phyloP scores from a whole-genome alignment of 1,139 yeast genomes.

The Lodderomyces jiufengensis region DNA sequence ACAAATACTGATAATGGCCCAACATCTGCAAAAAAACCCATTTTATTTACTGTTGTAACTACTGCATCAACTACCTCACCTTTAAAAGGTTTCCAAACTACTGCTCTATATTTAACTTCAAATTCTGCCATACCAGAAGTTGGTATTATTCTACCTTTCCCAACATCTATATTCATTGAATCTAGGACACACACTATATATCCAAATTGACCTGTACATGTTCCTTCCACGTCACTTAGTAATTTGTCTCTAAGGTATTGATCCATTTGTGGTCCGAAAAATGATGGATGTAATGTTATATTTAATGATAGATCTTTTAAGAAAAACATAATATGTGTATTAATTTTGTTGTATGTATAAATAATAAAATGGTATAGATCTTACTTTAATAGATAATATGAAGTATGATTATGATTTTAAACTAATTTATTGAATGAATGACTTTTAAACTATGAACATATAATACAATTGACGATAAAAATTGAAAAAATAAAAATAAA shows the following conservation, averaged over 20 bases:
- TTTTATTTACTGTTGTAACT: conserved; percentile 88
- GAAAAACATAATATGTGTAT: conserved; percentile 39
- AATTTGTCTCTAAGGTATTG: conserved; percentile 85
- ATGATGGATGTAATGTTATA: conserved; percentile 93
- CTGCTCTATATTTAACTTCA: conserved; percentile 93
- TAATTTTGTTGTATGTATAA: too few relatives aligned
- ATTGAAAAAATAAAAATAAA: too few relatives aligned
- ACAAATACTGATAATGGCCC: conserved; percentile 96
- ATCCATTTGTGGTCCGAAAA: conserved; percentile 97
- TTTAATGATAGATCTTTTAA: conserved; percentile 85
- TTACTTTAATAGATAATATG: too few relatives aligned
- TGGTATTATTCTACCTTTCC: conserved; percentile 89
- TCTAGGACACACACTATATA: conserved; percentile 95
- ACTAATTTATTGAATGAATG: too few relatives aligned
- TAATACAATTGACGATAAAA: too few relatives aligned
- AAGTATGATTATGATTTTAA: too few relatives aligned
- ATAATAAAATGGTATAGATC: too few relatives aligned
- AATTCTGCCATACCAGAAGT: conserved; percentile 93
- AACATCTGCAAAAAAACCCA: conserved; percentile 97
- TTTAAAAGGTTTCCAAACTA: conserved; percentile 97
- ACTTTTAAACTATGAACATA: too few relatives aligned
- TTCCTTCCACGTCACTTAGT: conserved; percentile 95
- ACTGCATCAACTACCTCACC: conserved; percentile 98
- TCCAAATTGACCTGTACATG: conserved; percentile 98
- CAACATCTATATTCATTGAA: conserved; percentile 92